Evolutionary conservation across 2,329 filamentous ascomycete species (phyloP), one percentile per base, ranked within the genome.

Genomic region (Thermoascus crustaceus): DNA sequence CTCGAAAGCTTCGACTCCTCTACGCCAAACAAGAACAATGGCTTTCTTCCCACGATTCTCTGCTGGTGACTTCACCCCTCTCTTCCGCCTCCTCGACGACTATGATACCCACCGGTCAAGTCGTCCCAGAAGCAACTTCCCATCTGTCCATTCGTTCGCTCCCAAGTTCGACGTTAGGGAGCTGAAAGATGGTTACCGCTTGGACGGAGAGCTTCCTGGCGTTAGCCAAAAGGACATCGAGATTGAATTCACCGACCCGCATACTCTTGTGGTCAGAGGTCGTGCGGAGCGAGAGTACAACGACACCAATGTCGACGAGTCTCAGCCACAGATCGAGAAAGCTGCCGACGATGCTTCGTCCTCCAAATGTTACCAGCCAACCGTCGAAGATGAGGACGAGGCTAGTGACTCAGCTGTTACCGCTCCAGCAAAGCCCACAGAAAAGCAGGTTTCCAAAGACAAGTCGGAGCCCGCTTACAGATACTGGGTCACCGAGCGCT

Each of bases 401-500:
- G 52, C 43, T 11, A 41, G 41, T 13, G 43, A 47, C 7, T 38
- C 41, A 35, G 42, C 44, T 4, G 30, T 38, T 11, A 18, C 40
- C 8, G 38, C 45, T 10, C 22, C 43, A 7, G 20, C 17, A 16
- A 42, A 41, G 30, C 41, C 37, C 42, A 45, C 58, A 26, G 36
- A 54, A 23, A 59, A 57, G 43, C 26, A 29, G 18, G 25, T 29
- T 9, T 29, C 25, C 2, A 29, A 9, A 11, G 9, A 24, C 9
- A 7, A 11, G 14, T 7, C 16, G 14, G 8, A 29, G 26, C 26
- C 45, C 53, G 55, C 13, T 38, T 45, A 64, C 32, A 69, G 66
- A 44, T 78, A 72, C 61, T 79, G 75, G 76, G 66, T 76, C 36
- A 68, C 63, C 35, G 76, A 80, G 56, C 72, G 76, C 46, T 68